phyloP scores from a whole-genome alignment of 345 rosid genomes.

The Lumnitzera racemosa region DNA sequence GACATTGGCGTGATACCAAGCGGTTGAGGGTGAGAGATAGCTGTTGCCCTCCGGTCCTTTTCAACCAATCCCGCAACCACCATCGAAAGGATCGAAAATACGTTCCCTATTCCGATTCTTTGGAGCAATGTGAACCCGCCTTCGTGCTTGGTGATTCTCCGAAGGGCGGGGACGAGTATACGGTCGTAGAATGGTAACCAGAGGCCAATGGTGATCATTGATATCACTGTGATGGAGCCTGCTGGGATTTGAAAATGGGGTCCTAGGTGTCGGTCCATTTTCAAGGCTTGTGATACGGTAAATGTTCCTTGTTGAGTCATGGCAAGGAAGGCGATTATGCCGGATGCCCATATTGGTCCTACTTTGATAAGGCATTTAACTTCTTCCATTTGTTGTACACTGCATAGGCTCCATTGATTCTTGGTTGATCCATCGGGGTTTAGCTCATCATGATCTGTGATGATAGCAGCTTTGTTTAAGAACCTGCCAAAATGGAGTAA shows the following conservation, averaged over 20 bases:
- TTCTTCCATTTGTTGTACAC: slow-evolving; percentile 64
- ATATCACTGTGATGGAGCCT: slow-evolving; percentile 29
- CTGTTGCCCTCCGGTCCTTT: slow-evolving; percentile 27
- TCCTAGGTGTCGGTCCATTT: slow-evolving; percentile 58
- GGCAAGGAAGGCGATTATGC: slow-evolving; percentile 32
- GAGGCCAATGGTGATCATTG: slow-evolving; percentile 40
- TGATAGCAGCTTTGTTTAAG: slow-evolving; percentile 58
- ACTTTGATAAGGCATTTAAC: slow-evolving; percentile 49
- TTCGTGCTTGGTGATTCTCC: slow-evolving; percentile 29
- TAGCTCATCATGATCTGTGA: slow-evolving; percentile 33
- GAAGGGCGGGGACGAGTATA: slow-evolving; percentile 32
- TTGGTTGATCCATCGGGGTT: slow-evolving; percentile 28
- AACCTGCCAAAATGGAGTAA: slow-evolving; percentile 23
- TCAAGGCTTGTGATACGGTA: slow-evolving; percentile 38
- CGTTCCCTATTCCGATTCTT: slow-evolving; percentile 43
- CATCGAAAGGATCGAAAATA: slow-evolving; percentile 43
- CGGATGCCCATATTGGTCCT: slow-evolving; percentile 51
- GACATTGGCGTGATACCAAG: slow-evolving; percentile 25
- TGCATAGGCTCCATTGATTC: slow-evolving; percentile 47
- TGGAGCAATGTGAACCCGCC: slow-evolving; percentile 56
- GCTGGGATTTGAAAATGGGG: slow-evolving; percentile 49
- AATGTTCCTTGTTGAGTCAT: slow-evolving; percentile 39
- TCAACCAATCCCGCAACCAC: slow-evolving; percentile 41
- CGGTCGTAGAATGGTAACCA: slow-evolving; percentile 65
- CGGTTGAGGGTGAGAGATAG: slow-evolving; percentile 10